Conservation (phyloP, 2,329 filamentous ascomycete species). For the Parasarocladium wereldwijsianum region DNA sequence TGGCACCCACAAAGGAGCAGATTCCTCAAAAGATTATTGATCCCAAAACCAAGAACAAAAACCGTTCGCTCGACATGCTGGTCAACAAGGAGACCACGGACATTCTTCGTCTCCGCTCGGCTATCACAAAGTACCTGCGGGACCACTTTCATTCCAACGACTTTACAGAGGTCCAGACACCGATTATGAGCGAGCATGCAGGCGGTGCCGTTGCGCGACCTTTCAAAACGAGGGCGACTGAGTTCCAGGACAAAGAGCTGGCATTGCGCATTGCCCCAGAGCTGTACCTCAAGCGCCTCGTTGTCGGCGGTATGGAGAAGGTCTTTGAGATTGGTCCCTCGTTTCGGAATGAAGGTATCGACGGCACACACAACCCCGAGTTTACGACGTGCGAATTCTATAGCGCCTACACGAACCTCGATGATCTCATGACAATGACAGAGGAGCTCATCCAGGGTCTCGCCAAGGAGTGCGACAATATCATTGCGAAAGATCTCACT, state of each 20-base stretch:
- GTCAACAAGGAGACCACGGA: conserved; percentile 56
- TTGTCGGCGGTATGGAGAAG: conserved; percentile 74
- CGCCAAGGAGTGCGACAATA: conserved; percentile 31
- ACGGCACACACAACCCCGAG: conserved; percentile 88
- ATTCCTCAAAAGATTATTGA: conserved; percentile 59
- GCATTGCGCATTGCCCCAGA: conserved; percentile 84
- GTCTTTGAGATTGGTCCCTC: conserved; percentile 88
- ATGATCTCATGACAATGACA: conserved; percentile 61
- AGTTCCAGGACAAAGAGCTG: conserved; percentile 57
- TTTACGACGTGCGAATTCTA: conserved; percentile 98
- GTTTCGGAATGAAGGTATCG: conserved; percentile 88
- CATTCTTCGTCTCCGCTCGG: conserved; percentile 57
- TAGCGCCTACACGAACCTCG: conserved; percentile 64
- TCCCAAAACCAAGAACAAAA: conserved; percentile 56
- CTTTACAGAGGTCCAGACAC: conserved; percentile 84
- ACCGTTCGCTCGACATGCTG: conserved; percentile 77
- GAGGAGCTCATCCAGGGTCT: conserved; percentile 54
- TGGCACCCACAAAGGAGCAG: conserved; percentile 67
- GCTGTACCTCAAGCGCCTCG: conserved; percentile 82
- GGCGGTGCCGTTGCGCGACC: conserved; percentile 81
- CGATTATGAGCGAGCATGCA: conserved; percentile 67
- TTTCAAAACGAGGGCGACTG: conserved; percentile 67
- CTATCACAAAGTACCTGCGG: conserved; percentile 60
- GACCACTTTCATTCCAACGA: conserved; percentile 54
- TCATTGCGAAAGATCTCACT: conserved; percentile 29